Conservation (phyloP, 2,329 filamentous ascomycete species). For the Akanthomyces uredinophilus region DNA sequence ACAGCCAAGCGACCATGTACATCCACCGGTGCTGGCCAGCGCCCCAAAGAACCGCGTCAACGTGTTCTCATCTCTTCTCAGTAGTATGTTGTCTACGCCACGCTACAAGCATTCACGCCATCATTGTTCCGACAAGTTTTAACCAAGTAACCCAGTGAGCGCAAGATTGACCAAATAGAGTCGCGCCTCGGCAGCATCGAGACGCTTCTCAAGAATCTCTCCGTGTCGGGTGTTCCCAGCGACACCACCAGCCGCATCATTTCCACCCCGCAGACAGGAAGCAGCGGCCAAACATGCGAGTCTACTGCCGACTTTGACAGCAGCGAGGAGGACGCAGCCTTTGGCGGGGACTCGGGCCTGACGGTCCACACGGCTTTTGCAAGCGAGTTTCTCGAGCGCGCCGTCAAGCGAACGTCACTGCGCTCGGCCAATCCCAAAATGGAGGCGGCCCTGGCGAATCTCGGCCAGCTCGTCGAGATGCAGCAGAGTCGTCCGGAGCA, state of each 20-base stretch:
- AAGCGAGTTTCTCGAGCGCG: constrained; percentile 48
- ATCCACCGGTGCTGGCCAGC: constrained; percentile 49
- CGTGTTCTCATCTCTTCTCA: constrained; percentile 55
- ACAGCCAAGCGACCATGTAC: constrained; percentile 49
- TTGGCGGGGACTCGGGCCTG: constrained; percentile 45
- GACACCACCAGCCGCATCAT: constrained; percentile 18
- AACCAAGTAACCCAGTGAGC: constrained; percentile 35
- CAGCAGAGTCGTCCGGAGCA: constrained; percentile 39
- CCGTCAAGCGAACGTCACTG: constrained; percentile 44
- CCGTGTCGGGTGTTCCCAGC: constrained; percentile 21
- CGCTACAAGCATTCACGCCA: no score
- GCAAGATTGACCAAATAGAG: constrained; percentile 48
- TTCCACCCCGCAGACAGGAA: constrained; percentile 23
- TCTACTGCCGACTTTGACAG: constrained; percentile 34
- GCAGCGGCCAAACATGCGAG: constrained; percentile 23
- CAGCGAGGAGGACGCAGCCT: constrained; percentile 34
- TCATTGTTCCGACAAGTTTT: not conserved
- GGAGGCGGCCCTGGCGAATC: constrained; percentile 44
- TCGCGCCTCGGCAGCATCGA: constrained; percentile 41
- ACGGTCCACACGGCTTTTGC: constrained; percentile 49
- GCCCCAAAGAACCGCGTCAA: constrained; percentile 50
- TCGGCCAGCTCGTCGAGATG: constrained; percentile 49
- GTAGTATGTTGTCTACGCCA: constrained; percentile 41
- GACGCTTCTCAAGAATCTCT: constrained; percentile 35
- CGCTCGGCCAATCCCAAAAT: constrained; percentile 45